Evolutionary conservation across 768 basidiomycete genomes (phyloP), one percentile per base, ranked within the genome.

Genomic region (Leucocoprinus birnbaumii): DNA sequence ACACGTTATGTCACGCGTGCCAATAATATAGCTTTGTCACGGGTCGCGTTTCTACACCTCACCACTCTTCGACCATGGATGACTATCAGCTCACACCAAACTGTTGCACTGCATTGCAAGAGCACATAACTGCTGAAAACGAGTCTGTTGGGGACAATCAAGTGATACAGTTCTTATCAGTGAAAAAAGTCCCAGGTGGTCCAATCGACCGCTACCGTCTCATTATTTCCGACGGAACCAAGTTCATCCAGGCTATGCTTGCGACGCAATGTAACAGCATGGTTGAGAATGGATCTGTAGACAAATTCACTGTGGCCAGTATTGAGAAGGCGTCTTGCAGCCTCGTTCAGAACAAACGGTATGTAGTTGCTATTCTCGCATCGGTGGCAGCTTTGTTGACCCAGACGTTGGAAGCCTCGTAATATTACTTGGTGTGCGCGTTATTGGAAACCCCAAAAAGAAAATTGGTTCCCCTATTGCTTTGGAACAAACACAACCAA

Each of bases 211-310:
- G 87, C 55, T 85, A 81, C 69, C 80, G 93, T 58, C 78, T 96
- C 57, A 91, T 98, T 69, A 74, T 98, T 38, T 96, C 94, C 0
- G 96, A 98, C 70, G 94, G 96, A 38, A 75, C 77, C 18, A 73
- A 89, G 60, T 97, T 90, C 67, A 76, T 89, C 46, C 97, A 98
- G 68, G 86, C 90, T 22, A 98, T 99, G 97, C 77, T 98, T 31
- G 91, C 94, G 3, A 98, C 95, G 0, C 89, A 93, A 64, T 80
- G 94, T 43, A 98, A 98, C 63, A 58, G 74, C 6, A 71, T 92
- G 59, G 85, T 95, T 13, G 78, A 86, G 14, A 75, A 83, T 0
- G 80, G 84, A 5, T 64, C 73, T 0, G 74, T 98, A 31, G 69
- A 71, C 35, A 91, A 86, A 64, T 76, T 89, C 64, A 76, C 83